Evolutionary conservation across 176 grass and related monocot genomes (phyloP).

Genomic region (Zoysia pacifica): DNA sequence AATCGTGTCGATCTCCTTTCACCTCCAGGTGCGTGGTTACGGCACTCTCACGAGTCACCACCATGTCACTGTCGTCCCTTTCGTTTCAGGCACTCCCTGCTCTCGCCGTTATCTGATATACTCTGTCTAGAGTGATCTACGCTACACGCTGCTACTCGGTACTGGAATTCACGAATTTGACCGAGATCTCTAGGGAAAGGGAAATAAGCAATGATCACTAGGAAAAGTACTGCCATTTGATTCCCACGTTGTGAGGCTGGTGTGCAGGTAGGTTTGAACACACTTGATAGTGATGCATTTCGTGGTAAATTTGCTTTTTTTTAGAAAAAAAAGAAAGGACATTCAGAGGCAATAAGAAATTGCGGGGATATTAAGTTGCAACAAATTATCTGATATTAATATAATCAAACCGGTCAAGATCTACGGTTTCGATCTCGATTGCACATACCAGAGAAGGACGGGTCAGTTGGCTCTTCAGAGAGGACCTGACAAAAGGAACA

Average conservation of each 20-base stretch:
- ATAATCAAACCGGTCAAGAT: conserved; percentile 34
- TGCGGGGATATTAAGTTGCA: neutral
- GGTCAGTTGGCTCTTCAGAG: neutral
- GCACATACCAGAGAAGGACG: neutral
- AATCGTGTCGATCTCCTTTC: conserved; percentile 1
- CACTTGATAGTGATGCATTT: neutral
- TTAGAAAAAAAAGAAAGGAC: no score
- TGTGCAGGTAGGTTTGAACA: neutral
- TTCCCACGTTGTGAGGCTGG: neutral
- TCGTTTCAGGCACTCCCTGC: neutral
- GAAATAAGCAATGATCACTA: no score
- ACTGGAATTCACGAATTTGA: no score
- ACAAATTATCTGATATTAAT: neutral
- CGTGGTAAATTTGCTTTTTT: no score
- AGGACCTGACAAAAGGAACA: neutral
- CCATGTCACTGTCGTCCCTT: neutral
- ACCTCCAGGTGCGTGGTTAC: conserved; percentile 25
- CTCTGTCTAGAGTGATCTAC: neutral
- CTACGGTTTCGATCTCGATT: conserved; percentile 22
- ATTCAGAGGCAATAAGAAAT: neutral
- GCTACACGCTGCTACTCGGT: neutral
- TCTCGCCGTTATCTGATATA: neutral
- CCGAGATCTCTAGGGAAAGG: no score
- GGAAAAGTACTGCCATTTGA: neutral
- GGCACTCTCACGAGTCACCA: neutral